Conservation (phyloP, 495 filamentous ascomycete species). For the Penicillium malachiteum region DNA sequence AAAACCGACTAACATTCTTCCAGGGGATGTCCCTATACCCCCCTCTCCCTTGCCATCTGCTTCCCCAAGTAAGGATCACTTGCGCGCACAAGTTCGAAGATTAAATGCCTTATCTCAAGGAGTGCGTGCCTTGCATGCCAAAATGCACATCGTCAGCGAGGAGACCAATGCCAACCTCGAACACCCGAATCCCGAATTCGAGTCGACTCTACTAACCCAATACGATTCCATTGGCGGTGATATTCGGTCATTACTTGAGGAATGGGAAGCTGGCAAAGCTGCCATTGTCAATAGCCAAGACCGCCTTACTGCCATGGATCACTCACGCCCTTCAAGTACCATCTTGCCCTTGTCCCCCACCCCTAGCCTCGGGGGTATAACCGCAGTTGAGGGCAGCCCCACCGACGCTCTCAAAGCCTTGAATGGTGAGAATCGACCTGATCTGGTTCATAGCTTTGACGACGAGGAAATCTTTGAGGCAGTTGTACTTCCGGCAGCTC, state of each 20-base stretch:
- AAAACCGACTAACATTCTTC: constrained; percentile 22
- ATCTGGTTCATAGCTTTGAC: constrained; percentile 34
- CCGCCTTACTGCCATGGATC: constrained; percentile 49
- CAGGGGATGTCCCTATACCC: constrained; percentile 50
- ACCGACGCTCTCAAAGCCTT: constrained; percentile 73
- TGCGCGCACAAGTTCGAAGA: constrained; percentile 81
- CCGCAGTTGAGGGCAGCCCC: constrained; percentile 79
- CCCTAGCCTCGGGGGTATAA: constrained; percentile 77
- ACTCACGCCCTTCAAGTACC: constrained; percentile 65
- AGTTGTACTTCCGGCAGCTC: constrained; percentile 63
- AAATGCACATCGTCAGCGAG: constrained; percentile 88
- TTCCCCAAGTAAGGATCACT: constrained; percentile 76
- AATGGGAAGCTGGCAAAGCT: constrained; percentile 86
- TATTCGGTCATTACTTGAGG: constrained; percentile 75
- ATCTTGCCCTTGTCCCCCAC: constrained; percentile 76
- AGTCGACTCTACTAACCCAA: constrained; percentile 73
- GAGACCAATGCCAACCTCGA: constrained; percentile 78
- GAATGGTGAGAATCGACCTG: constrained; percentile 57
- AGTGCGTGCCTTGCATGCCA: constrained; percentile 89
- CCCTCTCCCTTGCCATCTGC: constrained; percentile 65
- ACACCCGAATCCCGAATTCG: constrained; percentile 66
- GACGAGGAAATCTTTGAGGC: constrained; percentile 88
- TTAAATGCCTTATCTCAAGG: constrained; percentile 85
- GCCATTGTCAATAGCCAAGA: constrained; percentile 74
- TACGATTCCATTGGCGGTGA: constrained; percentile 94